These are phyloP conservation scores for Picea abies DNA, from an alignment of 83 land plant genomes.

Conservation along the genomic window DNA sequence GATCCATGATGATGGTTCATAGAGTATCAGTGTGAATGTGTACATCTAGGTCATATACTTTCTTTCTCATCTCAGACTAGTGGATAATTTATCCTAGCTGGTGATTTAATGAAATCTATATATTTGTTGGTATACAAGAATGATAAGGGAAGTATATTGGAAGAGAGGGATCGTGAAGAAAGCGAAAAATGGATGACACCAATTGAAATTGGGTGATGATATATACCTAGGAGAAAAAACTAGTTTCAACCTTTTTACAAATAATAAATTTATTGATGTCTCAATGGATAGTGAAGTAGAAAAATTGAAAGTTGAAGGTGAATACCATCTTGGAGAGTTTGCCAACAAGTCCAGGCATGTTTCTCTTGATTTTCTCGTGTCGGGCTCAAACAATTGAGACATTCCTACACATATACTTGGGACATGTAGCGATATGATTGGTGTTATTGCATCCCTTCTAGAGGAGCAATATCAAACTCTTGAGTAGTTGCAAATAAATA, in stretches of 20 bases:
- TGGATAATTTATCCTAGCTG: conserved; percentile 92
- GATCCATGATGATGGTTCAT: too few relatives aligned
- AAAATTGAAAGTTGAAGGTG: conserved; percentile 90
- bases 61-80: conserved; percentile 93
- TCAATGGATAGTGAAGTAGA: conserved; percentile 93
- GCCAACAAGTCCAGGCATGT: conserved; percentile 90
- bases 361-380: conserved; percentile 92
- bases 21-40: too few relatives aligned
- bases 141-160: conserved; percentile 90
- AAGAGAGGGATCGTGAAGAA: conserved; percentile 90
- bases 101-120: conserved; percentile 92
- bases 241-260: conserved; percentile 88
- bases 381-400: conserved; percentile 80
- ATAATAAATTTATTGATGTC: conserved; percentile 87
- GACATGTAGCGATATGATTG: conserved; percentile 86
- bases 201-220: conserved; percentile 95
- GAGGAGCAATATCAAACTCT: too few relatives aligned
- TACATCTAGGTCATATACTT: conserved; percentile 88
- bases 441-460: too few relatives aligned
- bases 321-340: conserved; percentile 92
- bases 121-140: conserved; percentile 93
- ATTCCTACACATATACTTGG: conserved; percentile 95
- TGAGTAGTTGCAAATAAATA: too few relatives aligned
- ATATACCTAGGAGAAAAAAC: conserved; percentile 95
- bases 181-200: conserved; percentile 98